Conservation (phyloP, 2,329 filamentous ascomycete species). For the Fusarium bulbicola region DNA sequence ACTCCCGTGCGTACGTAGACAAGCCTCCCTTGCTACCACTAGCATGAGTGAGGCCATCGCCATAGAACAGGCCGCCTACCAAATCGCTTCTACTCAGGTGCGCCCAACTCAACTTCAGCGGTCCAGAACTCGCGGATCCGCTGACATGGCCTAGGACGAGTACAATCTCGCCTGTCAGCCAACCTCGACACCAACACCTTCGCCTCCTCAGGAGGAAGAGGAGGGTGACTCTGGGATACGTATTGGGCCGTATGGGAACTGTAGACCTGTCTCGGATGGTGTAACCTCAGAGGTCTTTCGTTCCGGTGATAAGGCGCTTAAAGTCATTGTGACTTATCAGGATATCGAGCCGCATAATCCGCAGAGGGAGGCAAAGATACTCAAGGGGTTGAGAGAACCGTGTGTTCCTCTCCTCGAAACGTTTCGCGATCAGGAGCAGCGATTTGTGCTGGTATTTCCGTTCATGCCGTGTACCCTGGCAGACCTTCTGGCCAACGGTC, state of each 20-base stretch:
- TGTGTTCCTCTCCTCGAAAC: constrained; percentile 75
- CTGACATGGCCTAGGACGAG: constrained; percentile 61
- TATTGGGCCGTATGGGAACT: constrained; percentile 65
- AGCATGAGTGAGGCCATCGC: constrained; percentile 63
- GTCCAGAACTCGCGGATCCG: constrained; percentile 23
- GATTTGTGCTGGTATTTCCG: constrained; percentile 84
- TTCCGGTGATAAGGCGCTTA: constrained; percentile 73
- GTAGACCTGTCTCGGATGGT: constrained; percentile 68
- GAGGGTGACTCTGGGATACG: constrained; percentile 47
- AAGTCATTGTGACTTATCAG: constrained; percentile 80
- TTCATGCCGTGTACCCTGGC: constrained; percentile 80
- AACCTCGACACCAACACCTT: constrained; percentile 15
- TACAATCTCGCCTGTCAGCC: constrained; percentile 59
- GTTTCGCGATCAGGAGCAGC: constrained; percentile 75
- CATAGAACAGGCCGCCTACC: constrained; percentile 72
- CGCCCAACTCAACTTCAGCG: constrained; percentile 36
- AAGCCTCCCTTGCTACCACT: constrained; percentile 42
- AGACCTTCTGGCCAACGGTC: constrained; percentile 66
- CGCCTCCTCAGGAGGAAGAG: constrained; percentile 3
- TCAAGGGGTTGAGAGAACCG: constrained; percentile 65
- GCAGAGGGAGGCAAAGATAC: constrained; percentile 78
- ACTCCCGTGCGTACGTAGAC: constrained; percentile 33
- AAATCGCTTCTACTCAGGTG: constrained; percentile 66
- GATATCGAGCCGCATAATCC: constrained; percentile 86
- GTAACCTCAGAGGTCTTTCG: constrained; percentile 87